Conservation (phyloP, 2,329 filamentous ascomycete genomes). For the Fusarium sp. region DNA sequence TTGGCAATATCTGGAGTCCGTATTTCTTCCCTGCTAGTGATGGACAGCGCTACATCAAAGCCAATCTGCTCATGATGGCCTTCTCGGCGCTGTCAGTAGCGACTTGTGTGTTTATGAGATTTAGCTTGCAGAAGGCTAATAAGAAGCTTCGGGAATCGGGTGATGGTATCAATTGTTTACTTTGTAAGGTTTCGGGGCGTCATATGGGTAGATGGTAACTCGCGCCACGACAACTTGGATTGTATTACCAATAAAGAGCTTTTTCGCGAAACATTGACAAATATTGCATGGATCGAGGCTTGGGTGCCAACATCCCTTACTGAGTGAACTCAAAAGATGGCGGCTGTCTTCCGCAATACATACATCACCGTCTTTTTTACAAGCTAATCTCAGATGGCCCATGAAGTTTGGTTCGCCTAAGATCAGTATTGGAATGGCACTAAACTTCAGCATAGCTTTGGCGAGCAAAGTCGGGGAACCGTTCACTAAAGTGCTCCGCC, state of each 20-base stretch:
- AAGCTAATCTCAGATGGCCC: not conserved
- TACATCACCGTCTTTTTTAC: not conserved
- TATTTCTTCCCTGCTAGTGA: constrained; percentile 40
- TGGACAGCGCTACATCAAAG: constrained; percentile 35
- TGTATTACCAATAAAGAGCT: not conserved
- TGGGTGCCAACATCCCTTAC: not conserved
- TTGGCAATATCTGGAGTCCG: constrained; percentile 40
- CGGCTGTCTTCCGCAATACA: not conserved
- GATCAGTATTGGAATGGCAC: accelerated
- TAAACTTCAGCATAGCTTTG: not conserved
- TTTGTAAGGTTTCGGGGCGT: no score
- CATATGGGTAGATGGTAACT: no score
- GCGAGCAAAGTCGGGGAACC: not conserved
- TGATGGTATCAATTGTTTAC: no score
- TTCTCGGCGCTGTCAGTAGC: not conserved
- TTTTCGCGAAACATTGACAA: not conserved
- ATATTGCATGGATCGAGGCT: not conserved
- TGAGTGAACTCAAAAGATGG: not conserved
- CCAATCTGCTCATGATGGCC: constrained; percentile 36
- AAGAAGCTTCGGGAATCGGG: no score
- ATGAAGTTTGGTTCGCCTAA: not conserved
- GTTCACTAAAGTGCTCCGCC: not conserved
- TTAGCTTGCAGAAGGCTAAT: no score
- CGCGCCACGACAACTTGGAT: accelerated
- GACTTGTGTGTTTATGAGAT: not conserved